Base-by-base conservation (phyloP, 202 grass and related monocot genomes). In the Sporobolus alterniflorus region DNA sequence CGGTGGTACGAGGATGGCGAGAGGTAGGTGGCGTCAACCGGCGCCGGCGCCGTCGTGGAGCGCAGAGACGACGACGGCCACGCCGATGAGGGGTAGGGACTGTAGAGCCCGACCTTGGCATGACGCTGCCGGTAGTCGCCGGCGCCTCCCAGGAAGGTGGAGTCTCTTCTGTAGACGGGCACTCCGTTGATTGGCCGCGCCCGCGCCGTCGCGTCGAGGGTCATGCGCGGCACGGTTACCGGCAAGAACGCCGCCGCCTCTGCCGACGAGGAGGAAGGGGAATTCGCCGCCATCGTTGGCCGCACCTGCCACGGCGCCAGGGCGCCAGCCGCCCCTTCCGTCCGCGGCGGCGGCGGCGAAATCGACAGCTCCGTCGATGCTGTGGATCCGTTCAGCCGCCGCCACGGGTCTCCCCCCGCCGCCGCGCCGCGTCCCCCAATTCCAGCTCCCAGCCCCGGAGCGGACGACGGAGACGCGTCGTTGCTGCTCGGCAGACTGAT, bases 401-500 rank as follows among this genome's bases (percentile, higher is more conserved):
- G 36, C 36, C 91, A 93, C 9, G 87, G 60, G 48, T 93, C 87
- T 11, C 70, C 71, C 1, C 61, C 69, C 7, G 36, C 28, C 24
- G 9, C 36, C 6, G 36, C 36, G 8, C 60, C 47, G 15, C 67
- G 13, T 3, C 33, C 75, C 21, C 2, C 30, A 39, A 39, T 2
- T 18, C 47, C 25, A 50, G 21, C 44, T 7, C 12, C 79, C 29
- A 89, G 78, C 32, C 54, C 71, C 1, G 85, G 75, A 12, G 88
- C 5, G 3, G 87, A 16, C 7, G 82, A 64, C 36, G 85, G 47
- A 6, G 79, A 24, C 4, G 24, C 1, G 12, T 32, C 33, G 24
- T 22, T 15, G 85, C 64, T 90, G 85, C 75, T 92, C 6, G 87
- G 94, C 15, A 79, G 87, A 76, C 94, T 92, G 82, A 97, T 97